Evolutionary conservation across 2,329 filamentous ascomycete species (phyloP), one percentile per base, ranked within the genome.

Genomic region (Colletotrichum acutatum): DNA sequence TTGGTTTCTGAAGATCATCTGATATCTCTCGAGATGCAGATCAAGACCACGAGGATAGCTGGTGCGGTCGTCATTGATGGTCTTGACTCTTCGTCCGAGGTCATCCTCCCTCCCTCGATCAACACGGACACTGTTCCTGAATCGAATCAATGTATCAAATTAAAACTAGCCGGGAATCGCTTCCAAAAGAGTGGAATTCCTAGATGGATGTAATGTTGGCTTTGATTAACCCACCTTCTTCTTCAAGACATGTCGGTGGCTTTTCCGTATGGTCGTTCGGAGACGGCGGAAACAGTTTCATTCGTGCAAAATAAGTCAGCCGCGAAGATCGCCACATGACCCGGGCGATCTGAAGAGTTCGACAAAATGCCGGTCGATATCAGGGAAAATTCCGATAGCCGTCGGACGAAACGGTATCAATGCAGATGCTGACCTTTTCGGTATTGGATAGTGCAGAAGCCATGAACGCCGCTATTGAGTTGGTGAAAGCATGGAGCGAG

Each of bases 221-320:
- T n/a, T 59, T n/a, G 34, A 19, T 37, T 32, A 16, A n/a, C 12
- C 34, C n/a, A 8, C 42, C 32, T 22, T 46, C n/a, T 22, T 24
- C 24, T 49, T n/a, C 11, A 22, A 19, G 24, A 11, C n/a, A 12
- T 2, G 4, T 65, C 59, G 60, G 66, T 34, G n/a, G 53, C 37
- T 54, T 64, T 65, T 65, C 60, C 53, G 59, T 60, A 54, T 72
- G 60, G 60, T 2, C 14, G 5, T 24, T 56, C 30, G 54, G 60
- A 1, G 34, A 56, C 32, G 5, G 14, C 9, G 26, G 19, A 7
- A 56, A 60, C 64, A 34, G 58, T 68, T 66, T 54, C n/a, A 72
- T 72, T 69, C 66, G 59, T 72, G 70, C 59, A 46, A 72, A 60
- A 60, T 26, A 11, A 19, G 16, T 14, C 28, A 12, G 9, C 24